Evolutionary conservation across 441 rosid species (phyloP), one percentile per base, ranked within the genome.

Genomic region (Sinapis alba): DNA sequence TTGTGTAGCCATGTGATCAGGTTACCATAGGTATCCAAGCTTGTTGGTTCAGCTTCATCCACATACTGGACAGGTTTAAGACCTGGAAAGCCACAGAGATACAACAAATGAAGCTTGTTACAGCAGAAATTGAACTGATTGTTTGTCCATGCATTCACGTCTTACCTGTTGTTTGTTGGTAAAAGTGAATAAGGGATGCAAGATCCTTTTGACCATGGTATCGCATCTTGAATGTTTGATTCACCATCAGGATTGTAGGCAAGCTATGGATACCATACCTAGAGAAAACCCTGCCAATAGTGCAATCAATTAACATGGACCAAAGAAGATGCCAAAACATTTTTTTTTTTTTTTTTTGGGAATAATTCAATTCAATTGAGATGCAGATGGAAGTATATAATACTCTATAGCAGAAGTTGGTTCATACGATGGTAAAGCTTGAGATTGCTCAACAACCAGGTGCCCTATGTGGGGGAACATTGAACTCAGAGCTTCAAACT

Each of bases 401-500:
- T 23, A 57, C n/a, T 64, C 58, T 18, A 34, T 18, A n/a, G 74
- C 63, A 18, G 19, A 74, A 62, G 64, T 41, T 71, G 78, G 30
- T 65, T 54, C 85, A 60, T 64, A 92, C 98, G 95, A 90, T 76
- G 97, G 98, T 64, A 80, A 58, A 34, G 83, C 87, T 20, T 82
- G 83, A 72, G 96, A 94, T 72, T 90, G 79, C 77, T 92, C 96
- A 34, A 92, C 72, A 24, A 77, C 72, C 59, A 87, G 73, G 86
- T 94, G 98, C 24, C 80, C 77, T 64, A 95, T 75, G 69, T 89
- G 91, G 56, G 98, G 96, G 81, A 90, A 92, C 91, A 89, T 84
- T 36, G 91, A 86, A 36, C 88, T 65, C 61, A 92, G 85, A 65
- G 74, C 76, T 66, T 89, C 88, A 69, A 85, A 95, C 41, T 77